A percentile compares a stretch with the other conserved stretches of the same genome.
phyloP scores from a whole-genome alignment of 1,284 basidiomycete genomes.

The Gymnopus androsaceus region DNA sequence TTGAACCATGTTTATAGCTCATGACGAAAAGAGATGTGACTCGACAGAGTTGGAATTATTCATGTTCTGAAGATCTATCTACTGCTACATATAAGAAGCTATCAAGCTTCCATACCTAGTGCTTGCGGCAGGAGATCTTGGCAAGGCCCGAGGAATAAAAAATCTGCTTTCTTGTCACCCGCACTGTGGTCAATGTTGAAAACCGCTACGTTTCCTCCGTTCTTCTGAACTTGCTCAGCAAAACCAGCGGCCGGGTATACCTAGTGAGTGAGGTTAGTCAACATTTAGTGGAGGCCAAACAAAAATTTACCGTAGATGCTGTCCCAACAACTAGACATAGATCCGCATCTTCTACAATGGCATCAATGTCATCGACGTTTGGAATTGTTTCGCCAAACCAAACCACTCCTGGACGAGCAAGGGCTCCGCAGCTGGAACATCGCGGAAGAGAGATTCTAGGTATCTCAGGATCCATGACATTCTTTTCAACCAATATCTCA shows the following conservation, averaged over 20 bases:
- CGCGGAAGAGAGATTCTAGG: constrained; percentile 47
- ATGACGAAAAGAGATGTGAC: too few species aligned
- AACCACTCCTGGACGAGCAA: constrained; percentile 63
- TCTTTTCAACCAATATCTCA: constrained; percentile 44
- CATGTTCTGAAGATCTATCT: too few species aligned
- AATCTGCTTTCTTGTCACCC: constrained; percentile 48
- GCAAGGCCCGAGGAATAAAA: constrained; percentile 49
- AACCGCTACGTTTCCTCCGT: constrained; percentile 51
- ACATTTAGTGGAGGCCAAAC: background rate
- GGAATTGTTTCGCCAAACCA: constrained; percentile 64
- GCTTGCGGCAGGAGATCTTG: constrained; percentile 45
- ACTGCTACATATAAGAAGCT: background rate
- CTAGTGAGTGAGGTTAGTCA: constrained; percentile 21
- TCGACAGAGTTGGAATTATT: too few species aligned
- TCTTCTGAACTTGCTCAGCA: constrained; percentile 31
- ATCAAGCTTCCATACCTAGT: constrained; percentile 22
- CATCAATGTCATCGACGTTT: constrained; percentile 45
- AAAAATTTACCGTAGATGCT: constrained; percentile 52
- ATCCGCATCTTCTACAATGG: constrained; percentile 51
- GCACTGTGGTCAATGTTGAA: constrained; percentile 57
- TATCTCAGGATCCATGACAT: constrained; percentile 43
- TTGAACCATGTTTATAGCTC: too few species aligned
- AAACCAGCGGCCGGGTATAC: constrained; percentile 43
- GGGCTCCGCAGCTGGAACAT: constrained; percentile 50
- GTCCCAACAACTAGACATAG: constrained; percentile 66